phyloP scores from a whole-genome alignment of 352 stramenopile species.

The Globisporangium nodosum region DNA sequence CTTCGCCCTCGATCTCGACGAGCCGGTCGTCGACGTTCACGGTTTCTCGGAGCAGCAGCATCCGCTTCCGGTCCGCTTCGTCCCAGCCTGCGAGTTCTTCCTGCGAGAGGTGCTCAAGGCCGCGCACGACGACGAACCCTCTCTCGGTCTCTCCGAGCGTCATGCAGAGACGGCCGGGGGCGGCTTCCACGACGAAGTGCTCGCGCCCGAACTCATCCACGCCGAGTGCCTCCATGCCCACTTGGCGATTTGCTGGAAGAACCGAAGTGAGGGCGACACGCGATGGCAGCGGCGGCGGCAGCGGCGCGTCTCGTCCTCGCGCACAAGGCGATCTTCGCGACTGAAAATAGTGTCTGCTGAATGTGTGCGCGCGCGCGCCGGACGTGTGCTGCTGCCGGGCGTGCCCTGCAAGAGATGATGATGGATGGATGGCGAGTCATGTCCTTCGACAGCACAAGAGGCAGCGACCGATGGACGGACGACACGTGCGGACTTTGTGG shows the following conservation, averaged over 20 bases:
- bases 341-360: too few species aligned
- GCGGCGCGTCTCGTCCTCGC: neutral
- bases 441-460: neutral
- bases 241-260: neutral
- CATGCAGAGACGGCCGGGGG: slow-evolving; percentile 44
- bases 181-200: slow-evolving; percentile 39
- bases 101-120: slow-evolving; percentile 21
- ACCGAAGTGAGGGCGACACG: neutral
- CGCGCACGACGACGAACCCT: slow-evolving; percentile 40
- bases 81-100: slow-evolving; percentile 21
- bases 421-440: too few species aligned
- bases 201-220: slow-evolving; percentile 45
- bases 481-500: neutral
- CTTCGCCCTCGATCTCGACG: slow-evolving; percentile 38
- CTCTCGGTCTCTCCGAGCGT: slow-evolving; percentile 42
- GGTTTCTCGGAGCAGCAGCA: slow-evolving; percentile 24
- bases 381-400: too few species aligned
- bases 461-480: neutral
- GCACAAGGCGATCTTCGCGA: neutral
- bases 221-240: slow-evolving; percentile 19
- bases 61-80: slow-evolving; percentile 26
- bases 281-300: too few species aligned
- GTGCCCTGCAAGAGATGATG: too few species aligned
- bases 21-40: slow-evolving; percentile 45
- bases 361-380: too few species aligned